Conservation (phyloP, 2,329 filamentous ascomycete species). For the Oidium heveae region DNA sequence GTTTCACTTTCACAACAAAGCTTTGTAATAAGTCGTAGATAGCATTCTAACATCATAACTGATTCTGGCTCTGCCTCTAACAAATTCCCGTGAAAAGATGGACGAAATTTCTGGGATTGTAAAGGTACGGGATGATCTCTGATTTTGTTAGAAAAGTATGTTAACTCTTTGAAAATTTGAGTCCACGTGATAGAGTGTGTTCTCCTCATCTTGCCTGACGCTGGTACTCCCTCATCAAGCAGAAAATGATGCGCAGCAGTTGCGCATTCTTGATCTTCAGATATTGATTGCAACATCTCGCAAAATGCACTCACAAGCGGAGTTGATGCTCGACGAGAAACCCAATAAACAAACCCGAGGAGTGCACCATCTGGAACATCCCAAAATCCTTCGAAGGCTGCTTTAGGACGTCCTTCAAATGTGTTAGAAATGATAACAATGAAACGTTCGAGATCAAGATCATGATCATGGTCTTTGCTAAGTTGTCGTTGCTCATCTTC, state of each 20-base stretch:
- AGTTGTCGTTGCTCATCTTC: constrained; percentile 68
- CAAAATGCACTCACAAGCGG: constrained; percentile 93
- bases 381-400: constrained; percentile 66
- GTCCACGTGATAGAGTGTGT: constrained; percentile 73
- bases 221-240: constrained; percentile 54
- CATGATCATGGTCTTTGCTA: constrained; percentile 37
- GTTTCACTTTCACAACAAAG: constrained; percentile 48
- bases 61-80: constrained; percentile 75
- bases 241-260: constrained; percentile 71
- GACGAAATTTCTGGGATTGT: constrained; percentile 27
- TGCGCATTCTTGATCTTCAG: constrained; percentile 59
- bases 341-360: constrained; percentile 88
- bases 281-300: constrained; percentile 78
- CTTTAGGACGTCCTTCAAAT: constrained; percentile 65
- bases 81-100: constrained; percentile 36
- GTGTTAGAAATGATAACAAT: constrained; percentile 78
- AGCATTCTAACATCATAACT: constrained; percentile 88
- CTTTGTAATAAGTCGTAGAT: constrained; percentile 67
- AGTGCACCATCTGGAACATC: constrained; percentile 76
- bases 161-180: constrained; percentile 76
- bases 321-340: constrained; percentile 81
- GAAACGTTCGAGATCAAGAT: constrained; percentile 65
- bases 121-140: constrained; percentile 39
- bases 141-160: constrained; percentile 58
- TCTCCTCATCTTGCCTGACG: constrained; percentile 54